Conservation (phyloP, 768 basidiomycete genomes). For the Suillus variegatus region DNA sequence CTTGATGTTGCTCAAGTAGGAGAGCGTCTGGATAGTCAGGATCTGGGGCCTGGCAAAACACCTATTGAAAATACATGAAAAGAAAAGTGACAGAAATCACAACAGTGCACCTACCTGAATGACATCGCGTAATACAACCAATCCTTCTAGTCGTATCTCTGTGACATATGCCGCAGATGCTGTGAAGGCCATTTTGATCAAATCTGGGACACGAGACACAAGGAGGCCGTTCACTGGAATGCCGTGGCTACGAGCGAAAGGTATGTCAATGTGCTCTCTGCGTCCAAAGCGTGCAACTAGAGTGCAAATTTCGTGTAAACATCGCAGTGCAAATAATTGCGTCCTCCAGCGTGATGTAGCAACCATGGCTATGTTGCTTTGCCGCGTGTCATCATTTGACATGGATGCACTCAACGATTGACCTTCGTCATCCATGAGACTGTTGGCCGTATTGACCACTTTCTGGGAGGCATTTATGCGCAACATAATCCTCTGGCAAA, state of each 20-base stretch:
- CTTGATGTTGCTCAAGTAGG: constrained; percentile 95
- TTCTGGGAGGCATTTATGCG: constrained; percentile 86
- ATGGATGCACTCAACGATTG: constrained; percentile 79
- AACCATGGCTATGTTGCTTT: constrained; percentile 37
- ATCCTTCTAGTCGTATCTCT: constrained; percentile 89
- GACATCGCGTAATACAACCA: constrained; percentile 87
- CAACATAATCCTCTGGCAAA: constrained; percentile 97
- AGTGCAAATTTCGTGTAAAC: constrained; percentile 85
- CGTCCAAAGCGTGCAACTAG: constrained; percentile 73
- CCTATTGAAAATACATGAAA: constrained; percentile 44
- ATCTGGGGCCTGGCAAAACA: constrained; percentile 85
- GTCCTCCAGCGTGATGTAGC: constrained; percentile 91
- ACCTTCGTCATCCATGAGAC: constrained; percentile 85
- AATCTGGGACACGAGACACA: constrained; percentile 83
- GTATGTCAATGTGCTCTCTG: constrained; percentile 82
- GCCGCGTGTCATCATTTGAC: constrained; percentile 28
- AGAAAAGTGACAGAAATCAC: neutral
- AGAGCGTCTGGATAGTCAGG: constrained; percentile 90
- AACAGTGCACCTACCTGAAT: constrained; percentile 65
- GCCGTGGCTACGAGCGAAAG: constrained; percentile 63
- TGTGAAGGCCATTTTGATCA: constrained; percentile 98
- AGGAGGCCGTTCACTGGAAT: constrained; percentile 63
- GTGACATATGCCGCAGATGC: constrained; percentile 96
- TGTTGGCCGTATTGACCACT: constrained; percentile 59
- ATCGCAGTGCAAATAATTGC: constrained; percentile 91